phyloP scores from a whole-genome alignment of 371 early-diverging fungal species.

The Rhizopus stolonifer region DNA sequence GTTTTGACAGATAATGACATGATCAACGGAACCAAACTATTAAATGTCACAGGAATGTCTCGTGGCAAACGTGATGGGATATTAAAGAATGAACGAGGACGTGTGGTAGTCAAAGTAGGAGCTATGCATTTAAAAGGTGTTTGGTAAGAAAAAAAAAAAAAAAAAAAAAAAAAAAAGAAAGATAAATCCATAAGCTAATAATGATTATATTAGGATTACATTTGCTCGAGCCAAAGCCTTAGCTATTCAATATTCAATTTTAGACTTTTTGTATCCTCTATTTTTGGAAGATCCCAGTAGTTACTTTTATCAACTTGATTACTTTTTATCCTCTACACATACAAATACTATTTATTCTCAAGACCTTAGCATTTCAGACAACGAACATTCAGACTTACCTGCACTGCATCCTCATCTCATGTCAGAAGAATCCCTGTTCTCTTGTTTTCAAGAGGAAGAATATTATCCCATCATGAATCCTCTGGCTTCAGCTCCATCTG shows the following conservation, averaged over 20 bases:
- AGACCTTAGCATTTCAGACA: too few species aligned
- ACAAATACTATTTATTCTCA: constrained; percentile 18
- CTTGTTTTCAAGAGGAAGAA: neutral
- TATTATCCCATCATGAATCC: neutral
- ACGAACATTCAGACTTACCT: too few species aligned
- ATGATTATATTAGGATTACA: constrained; percentile 47
- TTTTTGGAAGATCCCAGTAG: constrained; percentile 60
- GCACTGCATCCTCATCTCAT: neutral
- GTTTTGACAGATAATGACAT: constrained; percentile 61
- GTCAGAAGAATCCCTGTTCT: neutral
- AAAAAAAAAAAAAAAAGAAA: neutral
- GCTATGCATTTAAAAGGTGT: constrained; percentile 82
- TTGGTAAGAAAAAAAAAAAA: constrained; percentile 46
- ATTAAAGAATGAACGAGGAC: constrained; percentile 72
- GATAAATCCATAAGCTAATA: too few species aligned
- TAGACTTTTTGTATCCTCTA: constrained; percentile 62
- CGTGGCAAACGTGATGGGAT: constrained; percentile 80
- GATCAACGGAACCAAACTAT: constrained; percentile 79
- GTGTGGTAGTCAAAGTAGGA: constrained; percentile 74
- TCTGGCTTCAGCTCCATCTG: constrained; percentile 17
- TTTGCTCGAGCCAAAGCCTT: constrained; percentile 62
- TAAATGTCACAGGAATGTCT: constrained; percentile 77
- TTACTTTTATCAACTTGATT: constrained; percentile 21
- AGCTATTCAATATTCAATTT: constrained; percentile 60
- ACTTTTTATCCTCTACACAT: constrained; percentile 14